Conservation (phyloP, 306 rosid species). For the Pueraria montana region DNA sequence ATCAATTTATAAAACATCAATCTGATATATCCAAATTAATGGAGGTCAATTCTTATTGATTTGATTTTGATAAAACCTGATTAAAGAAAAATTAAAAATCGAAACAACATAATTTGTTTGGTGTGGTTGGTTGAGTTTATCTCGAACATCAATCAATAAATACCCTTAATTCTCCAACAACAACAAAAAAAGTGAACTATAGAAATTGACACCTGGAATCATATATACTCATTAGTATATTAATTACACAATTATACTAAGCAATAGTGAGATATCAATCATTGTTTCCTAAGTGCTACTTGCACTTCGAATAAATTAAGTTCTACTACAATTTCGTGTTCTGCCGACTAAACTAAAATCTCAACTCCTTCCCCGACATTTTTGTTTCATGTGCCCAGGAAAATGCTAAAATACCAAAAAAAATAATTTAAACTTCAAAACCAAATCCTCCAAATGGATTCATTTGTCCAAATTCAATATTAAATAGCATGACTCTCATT, state of each 20-base stretch:
- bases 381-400: neutral
- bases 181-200: neutral
- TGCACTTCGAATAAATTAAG: constrained; percentile 8
- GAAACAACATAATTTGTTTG: neutral
- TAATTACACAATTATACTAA: constrained; percentile 1
- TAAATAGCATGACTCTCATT: constrained; percentile 10
- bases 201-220: neutral
- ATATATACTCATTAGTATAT: neutral
- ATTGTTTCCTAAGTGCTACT: constrained; percentile 1
- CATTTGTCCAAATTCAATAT: neutral
- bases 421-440: neutral
- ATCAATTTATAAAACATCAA: neutral
- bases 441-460: constrained; percentile 1
- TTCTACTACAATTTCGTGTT: neutral
- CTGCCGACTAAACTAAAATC: neutral
- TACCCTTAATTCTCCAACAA: neutral
- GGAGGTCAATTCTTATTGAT: neutral
- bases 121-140: neutral
- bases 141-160: neutral
- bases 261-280: constrained; percentile 19
- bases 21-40: too few species aligned
- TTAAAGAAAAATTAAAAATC: neutral
- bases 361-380: neutral
- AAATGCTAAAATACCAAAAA: neutral
- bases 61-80: neutral